Evolutionary conservation across 1,284 basidiomycete species (phyloP).

Genomic region (Leccinum glutinopallens): DNA sequence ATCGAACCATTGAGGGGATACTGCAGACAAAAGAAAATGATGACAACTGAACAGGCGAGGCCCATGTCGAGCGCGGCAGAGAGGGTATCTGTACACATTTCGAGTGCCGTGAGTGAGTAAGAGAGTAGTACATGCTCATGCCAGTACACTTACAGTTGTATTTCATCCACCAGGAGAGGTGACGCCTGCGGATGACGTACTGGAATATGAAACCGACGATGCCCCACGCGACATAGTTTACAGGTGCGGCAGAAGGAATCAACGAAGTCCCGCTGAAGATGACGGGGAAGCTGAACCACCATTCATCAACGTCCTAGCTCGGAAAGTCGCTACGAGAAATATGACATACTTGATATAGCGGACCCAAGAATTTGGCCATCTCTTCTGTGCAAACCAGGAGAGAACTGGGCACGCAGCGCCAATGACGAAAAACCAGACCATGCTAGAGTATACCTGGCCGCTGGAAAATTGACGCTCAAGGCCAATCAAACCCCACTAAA

Average conservation of each 20-base stretch:
- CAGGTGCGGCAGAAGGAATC: constrained; percentile 53
- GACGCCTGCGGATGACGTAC: constrained; percentile 50
- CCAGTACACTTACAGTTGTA: constrained; percentile 46
- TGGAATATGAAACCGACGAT: constrained; percentile 57
- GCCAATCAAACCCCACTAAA: constrained; percentile 45
- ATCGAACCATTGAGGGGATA: constrained; percentile 47
- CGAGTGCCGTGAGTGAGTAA: not conserved
- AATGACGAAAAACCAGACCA: constrained; percentile 59
- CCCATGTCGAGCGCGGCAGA: constrained; percentile 54
- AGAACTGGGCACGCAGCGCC: constrained; percentile 49
- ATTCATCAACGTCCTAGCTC: too few species aligned
- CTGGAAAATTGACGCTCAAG: constrained; percentile 38
- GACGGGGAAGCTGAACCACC: constrained; percentile 44
- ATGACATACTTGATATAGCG: constrained; percentile 47
- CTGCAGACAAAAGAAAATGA: constrained; percentile 53
- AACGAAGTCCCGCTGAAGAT: constrained; percentile 53
- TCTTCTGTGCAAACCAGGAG: constrained; percentile 41
- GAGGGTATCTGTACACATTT: constrained; percentile 41
- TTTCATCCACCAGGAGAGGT: constrained; percentile 58
- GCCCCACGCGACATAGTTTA: constrained; percentile 53
- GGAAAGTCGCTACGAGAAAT: not conserved
- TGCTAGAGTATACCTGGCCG: constrained; percentile 32
- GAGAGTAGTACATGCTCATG: not conserved
- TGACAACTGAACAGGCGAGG: constrained; percentile 44
- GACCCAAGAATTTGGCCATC: constrained; percentile 46